Evolutionary conservation across 2,329 filamentous ascomycete species (phyloP).

Genomic region (Tolypocladium capitatum): DNA sequence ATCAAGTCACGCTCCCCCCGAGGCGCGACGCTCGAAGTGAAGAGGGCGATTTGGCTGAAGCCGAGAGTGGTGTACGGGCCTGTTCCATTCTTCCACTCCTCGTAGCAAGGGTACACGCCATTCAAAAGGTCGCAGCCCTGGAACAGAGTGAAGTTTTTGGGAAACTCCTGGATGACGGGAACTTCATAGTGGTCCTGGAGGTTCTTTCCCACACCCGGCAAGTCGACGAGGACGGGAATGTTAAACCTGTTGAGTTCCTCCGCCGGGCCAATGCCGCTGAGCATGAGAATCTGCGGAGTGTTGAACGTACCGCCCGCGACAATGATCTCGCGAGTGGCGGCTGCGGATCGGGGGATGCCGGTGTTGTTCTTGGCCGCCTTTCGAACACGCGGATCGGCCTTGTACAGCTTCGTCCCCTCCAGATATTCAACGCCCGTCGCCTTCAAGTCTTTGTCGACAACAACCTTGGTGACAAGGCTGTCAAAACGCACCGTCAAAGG

Average conservation of each 20-base stretch:
- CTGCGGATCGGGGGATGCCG: conserved; percentile 7
- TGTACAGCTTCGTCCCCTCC: conserved; percentile 11
- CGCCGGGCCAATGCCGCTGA: conserved; percentile 34
- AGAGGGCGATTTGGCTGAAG: background rate
- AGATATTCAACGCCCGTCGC: conserved; percentile 21
- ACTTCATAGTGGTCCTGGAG: conserved; percentile 40
- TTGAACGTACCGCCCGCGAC: conserved; percentile 35
- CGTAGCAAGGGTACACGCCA: background rate
- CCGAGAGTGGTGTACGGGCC: background rate
- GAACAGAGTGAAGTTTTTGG: conserved; percentile 2
- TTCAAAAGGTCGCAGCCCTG: background rate
- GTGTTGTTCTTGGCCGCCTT: conserved; percentile 1
- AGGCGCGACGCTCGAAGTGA: background rate
- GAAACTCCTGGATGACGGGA: conserved; percentile 14
- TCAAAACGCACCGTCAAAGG: conserved; percentile 11
- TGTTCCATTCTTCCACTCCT: background rate
- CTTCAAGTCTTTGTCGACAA: conserved; percentile 19
- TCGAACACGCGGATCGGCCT: conserved; percentile 10
- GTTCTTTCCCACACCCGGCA: conserved; percentile 45
- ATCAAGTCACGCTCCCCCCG: background rate
- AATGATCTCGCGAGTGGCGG: conserved; percentile 30
- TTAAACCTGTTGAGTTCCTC: conserved; percentile 26
- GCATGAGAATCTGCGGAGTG: conserved; percentile 36
- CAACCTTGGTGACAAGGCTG: conserved; percentile 22
- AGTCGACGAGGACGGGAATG: conserved; percentile 30